These are phyloP conservation scores for Blastomyces silverae DNA, from an alignment of 2,329 filamentous ascomycete genomes.

Conservation along the genomic window DNA sequence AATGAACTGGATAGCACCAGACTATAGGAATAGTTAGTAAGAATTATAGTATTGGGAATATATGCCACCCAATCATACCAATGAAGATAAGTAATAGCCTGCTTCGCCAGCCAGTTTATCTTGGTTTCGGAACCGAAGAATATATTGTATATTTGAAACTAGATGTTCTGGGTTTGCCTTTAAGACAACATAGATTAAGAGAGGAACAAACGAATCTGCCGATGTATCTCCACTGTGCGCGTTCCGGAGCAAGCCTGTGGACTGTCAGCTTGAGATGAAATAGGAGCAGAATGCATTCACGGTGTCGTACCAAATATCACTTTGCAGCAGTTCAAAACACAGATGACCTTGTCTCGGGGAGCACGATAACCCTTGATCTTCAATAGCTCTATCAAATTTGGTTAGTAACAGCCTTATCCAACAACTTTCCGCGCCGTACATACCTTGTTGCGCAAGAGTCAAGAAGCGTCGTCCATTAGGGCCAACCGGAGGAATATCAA, in stretches of 20 bases:
- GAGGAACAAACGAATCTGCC: conserved; percentile 89
- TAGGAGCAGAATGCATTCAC: conserved; percentile 8
- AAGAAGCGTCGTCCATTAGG: conserved; percentile 86
- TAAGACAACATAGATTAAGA: conserved; percentile 91
- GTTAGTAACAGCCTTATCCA: conserved; percentile 23
- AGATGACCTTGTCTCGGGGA: conserved; percentile 97
- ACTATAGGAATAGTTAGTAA: conserved; percentile 26
- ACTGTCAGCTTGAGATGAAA: conserved; percentile 20
- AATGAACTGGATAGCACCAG: conserved; percentile 87
- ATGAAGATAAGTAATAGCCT: conserved; percentile 92
- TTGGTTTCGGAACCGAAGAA: conserved; percentile 91
- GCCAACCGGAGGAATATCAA: conserved; percentile 80
- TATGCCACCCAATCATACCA: conserved; percentile 49
- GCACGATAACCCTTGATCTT: conserved; percentile 97
- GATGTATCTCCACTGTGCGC: conserved; percentile 81
- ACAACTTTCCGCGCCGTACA: conserved; percentile 19
- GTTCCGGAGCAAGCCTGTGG: conserved; percentile 72
- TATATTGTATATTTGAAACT: conserved; percentile 97
- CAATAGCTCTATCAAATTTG: conserved; percentile 61
- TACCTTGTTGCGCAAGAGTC: conserved; percentile 78
- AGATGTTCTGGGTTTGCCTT: conserved; percentile 92
- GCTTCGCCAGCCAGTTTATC: conserved; percentile 97
- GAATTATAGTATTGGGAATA: conserved; percentile 14
- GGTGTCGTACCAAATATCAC: conserved; percentile 77
- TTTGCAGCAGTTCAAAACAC: conserved; percentile 97